Evolutionary conservation across 129 eudicot genomes (phyloP).

Genomic region (Solidago caesia): DNA sequence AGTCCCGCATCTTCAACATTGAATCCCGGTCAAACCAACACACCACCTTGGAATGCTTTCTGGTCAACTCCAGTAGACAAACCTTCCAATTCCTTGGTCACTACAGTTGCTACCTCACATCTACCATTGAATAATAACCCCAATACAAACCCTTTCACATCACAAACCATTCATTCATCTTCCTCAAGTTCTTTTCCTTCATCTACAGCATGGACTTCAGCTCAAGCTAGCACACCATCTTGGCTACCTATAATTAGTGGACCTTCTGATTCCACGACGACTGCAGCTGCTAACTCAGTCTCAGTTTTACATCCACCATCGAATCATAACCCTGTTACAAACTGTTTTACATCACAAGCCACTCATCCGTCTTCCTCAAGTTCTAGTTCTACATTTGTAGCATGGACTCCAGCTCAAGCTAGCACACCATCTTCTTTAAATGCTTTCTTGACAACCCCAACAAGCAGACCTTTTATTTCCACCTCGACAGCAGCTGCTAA

Average conservation of each 20-base stretch:
- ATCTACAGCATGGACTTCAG: background rate
- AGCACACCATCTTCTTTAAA: background rate
- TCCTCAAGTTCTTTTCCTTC: background rate
- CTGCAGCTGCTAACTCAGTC: slow-evolving; percentile 14
- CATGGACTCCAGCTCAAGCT: background rate
- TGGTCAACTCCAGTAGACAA: slow-evolving; percentile 10
- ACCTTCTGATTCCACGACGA: background rate
- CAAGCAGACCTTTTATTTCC: slow-evolving; percentile 18
- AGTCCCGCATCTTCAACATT: slow-evolving; percentile 20
- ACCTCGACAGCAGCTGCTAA: background rate
- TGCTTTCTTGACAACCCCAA: slow-evolving; percentile 7
- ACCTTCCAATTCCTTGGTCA: background rate
- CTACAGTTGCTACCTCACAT: slow-evolving; percentile 4
- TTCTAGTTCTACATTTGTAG: background rate
- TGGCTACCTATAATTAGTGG: too few species aligned
- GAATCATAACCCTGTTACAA: too few species aligned
- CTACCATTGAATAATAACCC: background rate
- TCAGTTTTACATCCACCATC: background rate
- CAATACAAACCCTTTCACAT: background rate
- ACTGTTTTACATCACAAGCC: background rate
- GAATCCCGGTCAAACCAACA: background rate
- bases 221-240: slow-evolving; percentile 3
- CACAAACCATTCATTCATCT: background rate
- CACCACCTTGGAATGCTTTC: background rate
- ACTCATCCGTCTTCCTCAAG: background rate